Evolutionary conservation across 768 basidiomycete species (phyloP).

Genomic region (Tylopilus rubrobrunneus): DNA sequence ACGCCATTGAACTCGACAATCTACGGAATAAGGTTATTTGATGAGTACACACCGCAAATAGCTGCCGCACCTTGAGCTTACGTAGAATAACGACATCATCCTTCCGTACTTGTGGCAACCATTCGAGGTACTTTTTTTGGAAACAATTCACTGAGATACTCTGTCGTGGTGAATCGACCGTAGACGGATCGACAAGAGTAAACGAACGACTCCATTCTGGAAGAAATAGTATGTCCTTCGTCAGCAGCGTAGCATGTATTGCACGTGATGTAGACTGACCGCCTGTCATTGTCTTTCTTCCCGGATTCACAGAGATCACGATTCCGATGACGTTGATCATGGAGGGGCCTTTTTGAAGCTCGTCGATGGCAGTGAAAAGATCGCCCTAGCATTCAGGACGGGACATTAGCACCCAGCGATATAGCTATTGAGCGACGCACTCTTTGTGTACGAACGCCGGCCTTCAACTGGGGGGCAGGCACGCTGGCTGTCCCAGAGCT

Average conservation of each 20-base stretch:
- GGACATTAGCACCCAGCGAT: not conserved
- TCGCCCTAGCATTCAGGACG: constrained; percentile 22
- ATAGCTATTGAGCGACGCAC: constrained; percentile 13
- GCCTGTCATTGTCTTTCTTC: constrained; percentile 18
- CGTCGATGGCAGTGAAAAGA: constrained; percentile 16
- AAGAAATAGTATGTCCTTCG: not conserved
- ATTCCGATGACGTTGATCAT: constrained; percentile 32
- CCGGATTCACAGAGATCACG: constrained; percentile 16
- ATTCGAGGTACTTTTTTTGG: constrained; percentile 40
- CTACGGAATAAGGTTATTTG: constrained; percentile 22
- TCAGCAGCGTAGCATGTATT: not conserved
- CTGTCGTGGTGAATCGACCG: constrained; percentile 18
- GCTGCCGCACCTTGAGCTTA: constrained; percentile 42
- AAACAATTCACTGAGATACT: constrained; percentile 50
- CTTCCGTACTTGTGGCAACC: constrained; percentile 46
- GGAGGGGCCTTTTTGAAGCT: constrained; percentile 11
- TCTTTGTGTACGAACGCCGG: constrained; percentile 27
- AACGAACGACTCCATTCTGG: constrained; percentile 48
- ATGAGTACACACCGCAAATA: not conserved
- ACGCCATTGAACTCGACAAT: constrained; percentile 28
- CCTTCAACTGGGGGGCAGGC: constrained; percentile 7
- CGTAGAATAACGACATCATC: constrained; percentile 52
- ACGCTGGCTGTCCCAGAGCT: not conserved
- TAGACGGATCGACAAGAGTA: constrained; percentile 50
- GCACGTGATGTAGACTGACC: constrained; percentile 20